A percentile compares a stretch with the other conserved stretches of the same genome.
Evolutionary conservation across 1,284 basidiomycete species (phyloP).

Genomic region (Leucoagaricus sp.): DNA sequence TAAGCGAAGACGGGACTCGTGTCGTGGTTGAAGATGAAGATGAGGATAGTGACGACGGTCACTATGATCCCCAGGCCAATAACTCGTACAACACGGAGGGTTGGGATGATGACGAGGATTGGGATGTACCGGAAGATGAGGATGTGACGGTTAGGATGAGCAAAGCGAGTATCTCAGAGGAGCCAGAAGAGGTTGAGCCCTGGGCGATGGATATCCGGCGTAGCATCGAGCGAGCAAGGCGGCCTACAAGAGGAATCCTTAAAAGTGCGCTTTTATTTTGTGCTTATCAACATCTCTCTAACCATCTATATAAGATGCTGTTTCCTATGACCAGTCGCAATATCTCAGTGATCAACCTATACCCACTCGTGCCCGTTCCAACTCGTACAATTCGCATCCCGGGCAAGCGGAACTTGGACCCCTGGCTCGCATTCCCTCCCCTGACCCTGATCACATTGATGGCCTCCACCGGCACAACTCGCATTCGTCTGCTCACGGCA

Average conservation of each 20-base stretch:
- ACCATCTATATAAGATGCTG: slow-evolving; percentile 49
- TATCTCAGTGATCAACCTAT: slow-evolving; percentile 48
- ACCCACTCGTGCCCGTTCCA: slow-evolving; percentile 61
- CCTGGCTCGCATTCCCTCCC: slow-evolving; percentile 75
- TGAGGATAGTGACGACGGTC: slow-evolving; percentile 56
- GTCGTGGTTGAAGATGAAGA: slow-evolving; percentile 74
- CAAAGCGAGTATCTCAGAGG: slow-evolving; percentile 44
- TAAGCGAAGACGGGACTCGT: slow-evolving; percentile 69
- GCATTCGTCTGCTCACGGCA: slow-evolving; percentile 44
- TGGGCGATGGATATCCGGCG: slow-evolving; percentile 73
- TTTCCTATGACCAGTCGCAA: slow-evolving; percentile 59
- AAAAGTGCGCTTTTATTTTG: slow-evolving; percentile 67
- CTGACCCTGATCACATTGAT: slow-evolving; percentile 85
- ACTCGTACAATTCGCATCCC: slow-evolving; percentile 74
- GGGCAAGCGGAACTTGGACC: slow-evolving; percentile 65
- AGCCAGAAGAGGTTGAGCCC: slow-evolving; percentile 55
- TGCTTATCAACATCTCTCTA: slow-evolving; percentile 13
- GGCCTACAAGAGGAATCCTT: slow-evolving; percentile 84
- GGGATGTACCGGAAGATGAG: slow-evolving; percentile 68
- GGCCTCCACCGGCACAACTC: slow-evolving; percentile 71
- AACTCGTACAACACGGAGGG: slow-evolving; percentile 51
- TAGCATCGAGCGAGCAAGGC: slow-evolving; percentile 63
- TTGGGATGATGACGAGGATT: slow-evolving; percentile 71
- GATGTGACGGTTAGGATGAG: slow-evolving; percentile 73
- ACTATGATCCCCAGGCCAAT: slow-evolving; percentile 36